A percentile compares a stretch with the other conserved stretches of the same genome.
Evolutionary conservation across 2,329 filamentous ascomycete species (phyloP).

Genomic region (Cercospora sp.): DNA sequence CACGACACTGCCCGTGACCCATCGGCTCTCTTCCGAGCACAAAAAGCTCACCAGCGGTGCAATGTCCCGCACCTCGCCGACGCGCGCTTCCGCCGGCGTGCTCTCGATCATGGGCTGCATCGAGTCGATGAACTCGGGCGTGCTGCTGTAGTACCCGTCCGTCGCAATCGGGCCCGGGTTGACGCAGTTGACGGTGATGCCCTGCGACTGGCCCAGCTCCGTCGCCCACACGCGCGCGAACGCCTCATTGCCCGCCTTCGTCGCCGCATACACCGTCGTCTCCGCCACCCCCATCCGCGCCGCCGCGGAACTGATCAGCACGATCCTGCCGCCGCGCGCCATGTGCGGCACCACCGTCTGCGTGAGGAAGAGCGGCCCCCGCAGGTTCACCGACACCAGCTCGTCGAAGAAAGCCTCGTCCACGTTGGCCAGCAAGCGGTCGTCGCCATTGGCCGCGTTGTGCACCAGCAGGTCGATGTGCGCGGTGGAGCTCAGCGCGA

Average conservation of each 20-base stretch:
- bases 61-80: conserved; percentile 51
- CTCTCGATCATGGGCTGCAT: conserved; percentile 8
- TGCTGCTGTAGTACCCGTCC: conserved; percentile 13
- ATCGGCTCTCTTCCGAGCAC: conserved; percentile 34
- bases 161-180: conserved; percentile 20
- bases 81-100: conserved; percentile 21
- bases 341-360: background rate
- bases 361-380: background rate
- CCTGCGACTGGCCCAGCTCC: conserved; percentile 9
- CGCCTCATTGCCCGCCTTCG: conserved; percentile 32
- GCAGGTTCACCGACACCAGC: background rate
- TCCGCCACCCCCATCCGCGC: background rate
- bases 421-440: background rate
- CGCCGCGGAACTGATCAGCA: background rate
- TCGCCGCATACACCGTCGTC: conserved; percentile 15
- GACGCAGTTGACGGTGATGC: conserved; percentile 23
- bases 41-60: conserved; percentile 63
- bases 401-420: background rate
- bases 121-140: background rate
- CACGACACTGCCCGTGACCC: conserved; percentile 37
- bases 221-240: conserved; percentile 31
- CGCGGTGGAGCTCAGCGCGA: too few species aligned
- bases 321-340: background rate
- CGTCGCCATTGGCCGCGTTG: background rate
- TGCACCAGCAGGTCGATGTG: background rate